Evolutionary conservation across 805 yeast species (phyloP), one percentile per base, ranked within the genome.

Genomic region (Diddensiella transvaalensis): DNA sequence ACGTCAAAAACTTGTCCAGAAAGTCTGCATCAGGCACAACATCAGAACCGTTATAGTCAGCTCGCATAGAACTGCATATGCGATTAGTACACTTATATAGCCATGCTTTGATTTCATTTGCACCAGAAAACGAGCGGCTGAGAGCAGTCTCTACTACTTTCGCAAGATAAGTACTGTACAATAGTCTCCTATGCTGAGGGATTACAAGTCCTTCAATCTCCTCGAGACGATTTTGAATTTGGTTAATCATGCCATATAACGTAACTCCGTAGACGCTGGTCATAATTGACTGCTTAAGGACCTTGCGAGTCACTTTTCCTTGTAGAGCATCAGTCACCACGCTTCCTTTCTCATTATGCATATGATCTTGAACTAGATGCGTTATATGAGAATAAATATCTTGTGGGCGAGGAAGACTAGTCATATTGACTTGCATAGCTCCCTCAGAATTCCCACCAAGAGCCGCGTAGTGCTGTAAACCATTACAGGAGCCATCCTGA

Each of bases 251-350:
- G 15, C 99, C 99, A 54, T 86, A 78, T 60, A 77, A 87, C 0
- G 99, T 91, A 11, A 91, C 99, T 59, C 99, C 99, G 64, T 91
- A 91, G 29, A 91, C 99, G 60, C 89, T 89, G 0, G 99, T 91
- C 99, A 91, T 91, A 22, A 91, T 98, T 0, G 98, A 87, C 65
- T 90, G 98, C 63, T 91, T 91, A 23, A 93, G 96, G 37, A 91
- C 83, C 63, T 89, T 91, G 58, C 99, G 78, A 21, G 81, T 77
- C 49, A 91, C 78, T 51, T 80, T 76, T 42, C 83, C 85, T 49
- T 76, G 70, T 40, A 85, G 67, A 26, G 69, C 66, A 8, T 60
- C 39, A 2, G 75, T 73, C 13, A 56, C 47, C 6, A 43, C 58
- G 36, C 45, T 17, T 2, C 64, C 66, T 2, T 26, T 35, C n/a